phyloP scores from a whole-genome alignment of 2,329 filamentous ascomycete species.

The Aspergillus sp. region DNA sequence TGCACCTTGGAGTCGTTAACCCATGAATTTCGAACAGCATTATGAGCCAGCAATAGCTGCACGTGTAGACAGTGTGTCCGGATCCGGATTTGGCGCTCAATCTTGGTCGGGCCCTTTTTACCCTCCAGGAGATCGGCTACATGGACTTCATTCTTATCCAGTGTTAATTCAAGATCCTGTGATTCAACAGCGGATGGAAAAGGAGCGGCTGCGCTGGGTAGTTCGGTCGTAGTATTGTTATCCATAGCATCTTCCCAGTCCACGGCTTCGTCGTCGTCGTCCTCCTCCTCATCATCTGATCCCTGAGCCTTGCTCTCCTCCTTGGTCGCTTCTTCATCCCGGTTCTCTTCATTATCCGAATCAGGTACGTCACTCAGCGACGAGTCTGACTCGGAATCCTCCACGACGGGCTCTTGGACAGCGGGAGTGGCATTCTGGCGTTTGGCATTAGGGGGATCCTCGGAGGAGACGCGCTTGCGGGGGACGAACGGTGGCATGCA shows the following conservation, averaged over 20 bases:
- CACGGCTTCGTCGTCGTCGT: slow-evolving; percentile 53
- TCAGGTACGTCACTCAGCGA: slow-evolving; percentile 30
- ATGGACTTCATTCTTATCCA: slow-evolving; percentile 48
- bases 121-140: slow-evolving; percentile 53
- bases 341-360: slow-evolving; percentile 36
- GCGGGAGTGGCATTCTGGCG: slow-evolving; percentile 23
- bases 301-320: slow-evolving; percentile 24
- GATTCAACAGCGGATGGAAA: slow-evolving; percentile 43
- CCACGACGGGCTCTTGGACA: slow-evolving; percentile 14
- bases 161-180: slow-evolving; percentile 65
- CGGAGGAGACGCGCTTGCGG: slow-evolving; percentile 33
- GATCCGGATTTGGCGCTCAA: slow-evolving; percentile 68
- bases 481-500: slow-evolving; percentile 42
- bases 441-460: slow-evolving; percentile 29
- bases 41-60: slow-evolving; percentile 79
- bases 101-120: slow-evolving; percentile 80
- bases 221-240: slow-evolving; percentile 19
- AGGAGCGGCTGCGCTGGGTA: slow-evolving; percentile 13
- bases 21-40: slow-evolving; percentile 77
- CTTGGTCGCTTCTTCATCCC: slow-evolving; percentile 46
- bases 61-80: slow-evolving; percentile 85
- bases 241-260: slow-evolving; percentile 14
- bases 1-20: slow-evolving; percentile 69
- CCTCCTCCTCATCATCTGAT: slow-evolving; percentile 34
- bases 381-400: slow-evolving; percentile 26